These are phyloP conservation scores for Pyricularia pennisetigena DNA, from an alignment of 2,329 filamentous ascomycete species.

Conservation along the genomic window DNA sequence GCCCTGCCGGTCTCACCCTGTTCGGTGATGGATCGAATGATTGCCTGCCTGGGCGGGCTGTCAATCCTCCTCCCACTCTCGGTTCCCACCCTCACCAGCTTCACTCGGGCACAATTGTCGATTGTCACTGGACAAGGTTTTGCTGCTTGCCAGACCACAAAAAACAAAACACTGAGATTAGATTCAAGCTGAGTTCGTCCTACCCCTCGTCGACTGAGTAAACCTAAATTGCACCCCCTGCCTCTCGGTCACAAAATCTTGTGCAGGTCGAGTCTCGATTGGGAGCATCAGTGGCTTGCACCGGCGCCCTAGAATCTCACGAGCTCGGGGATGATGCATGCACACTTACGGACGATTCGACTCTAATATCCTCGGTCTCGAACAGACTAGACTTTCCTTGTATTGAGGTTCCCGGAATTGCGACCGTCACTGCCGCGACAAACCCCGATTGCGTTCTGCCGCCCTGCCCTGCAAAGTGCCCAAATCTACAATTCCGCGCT, in stretches of 20 bases:
- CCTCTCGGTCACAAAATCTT: not conserved
- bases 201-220: not conserved
- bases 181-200: not conserved
- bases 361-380: not conserved
- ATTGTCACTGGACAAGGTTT: no score
- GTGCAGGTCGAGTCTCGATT: not conserved
- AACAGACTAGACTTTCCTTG: not conserved
- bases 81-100: not conserved
- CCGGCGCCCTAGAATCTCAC: not conserved
- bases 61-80: not conserved
- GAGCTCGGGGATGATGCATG: constrained; percentile 2
- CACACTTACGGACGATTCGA: not conserved
- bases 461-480: not conserved
- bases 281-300: not conserved
- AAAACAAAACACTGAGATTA: no score
- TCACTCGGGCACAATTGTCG: no score
- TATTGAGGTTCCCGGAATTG: not conserved
- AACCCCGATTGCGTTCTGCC: not conserved
- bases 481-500: not conserved
- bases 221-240: not conserved
- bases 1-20: not conserved
- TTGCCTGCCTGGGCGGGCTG: not conserved
- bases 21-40: not conserved
- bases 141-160: not conserved
- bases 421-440: not conserved